phyloP scores from a whole-genome alignment of 352 stramenopile species.

The Phytopythium helicoides region DNA sequence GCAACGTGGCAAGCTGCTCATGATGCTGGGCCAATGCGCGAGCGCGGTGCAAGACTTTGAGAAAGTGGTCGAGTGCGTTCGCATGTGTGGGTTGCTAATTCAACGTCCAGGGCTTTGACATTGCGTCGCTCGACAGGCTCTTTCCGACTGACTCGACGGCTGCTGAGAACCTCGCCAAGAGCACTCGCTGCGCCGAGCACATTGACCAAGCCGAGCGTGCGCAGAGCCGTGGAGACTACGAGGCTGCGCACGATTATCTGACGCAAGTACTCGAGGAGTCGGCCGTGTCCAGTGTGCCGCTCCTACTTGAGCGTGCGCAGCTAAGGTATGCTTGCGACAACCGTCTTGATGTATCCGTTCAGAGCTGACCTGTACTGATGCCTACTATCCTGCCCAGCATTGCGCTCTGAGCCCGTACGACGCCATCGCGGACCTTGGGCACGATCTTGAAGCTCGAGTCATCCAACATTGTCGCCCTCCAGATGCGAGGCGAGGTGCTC shows the following conservation, averaged over 20 bases:
- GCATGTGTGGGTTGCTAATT: not conserved
- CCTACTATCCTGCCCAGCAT: conserved; percentile 26
- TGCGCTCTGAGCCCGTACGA: conserved; percentile 71
- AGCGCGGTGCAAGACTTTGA: conserved; percentile 63
- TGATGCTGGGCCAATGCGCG: conserved; percentile 73
- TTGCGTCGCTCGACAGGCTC: conserved; percentile 19
- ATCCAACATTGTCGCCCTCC: conserved; percentile 61
- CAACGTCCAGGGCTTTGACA: not conserved
- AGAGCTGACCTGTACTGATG: too few species aligned
- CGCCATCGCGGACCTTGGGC: conserved; percentile 68
- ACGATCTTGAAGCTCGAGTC: conserved; percentile 70
- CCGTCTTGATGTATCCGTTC: not conserved
- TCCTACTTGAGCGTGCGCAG: conserved; percentile 70
- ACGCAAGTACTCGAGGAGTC: conserved; percentile 68
- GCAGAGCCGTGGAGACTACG: conserved; percentile 67
- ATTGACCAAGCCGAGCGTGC: conserved; percentile 65
- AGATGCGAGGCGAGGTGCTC: conserved; percentile 73
- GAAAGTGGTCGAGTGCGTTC: conserved; percentile 42
- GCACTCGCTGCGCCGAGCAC: conserved; percentile 51
- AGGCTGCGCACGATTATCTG: conserved; percentile 57
- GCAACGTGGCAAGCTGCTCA: conserved; percentile 72
- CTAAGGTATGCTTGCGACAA: conserved; percentile 24
- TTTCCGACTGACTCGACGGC: conserved; percentile 56
- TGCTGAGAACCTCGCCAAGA: conserved; percentile 58
- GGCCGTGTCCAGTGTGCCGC: conserved; percentile 62